Conservation (phyloP, 345 rosid genomes). For the Eucalyptus rudis region DNA sequence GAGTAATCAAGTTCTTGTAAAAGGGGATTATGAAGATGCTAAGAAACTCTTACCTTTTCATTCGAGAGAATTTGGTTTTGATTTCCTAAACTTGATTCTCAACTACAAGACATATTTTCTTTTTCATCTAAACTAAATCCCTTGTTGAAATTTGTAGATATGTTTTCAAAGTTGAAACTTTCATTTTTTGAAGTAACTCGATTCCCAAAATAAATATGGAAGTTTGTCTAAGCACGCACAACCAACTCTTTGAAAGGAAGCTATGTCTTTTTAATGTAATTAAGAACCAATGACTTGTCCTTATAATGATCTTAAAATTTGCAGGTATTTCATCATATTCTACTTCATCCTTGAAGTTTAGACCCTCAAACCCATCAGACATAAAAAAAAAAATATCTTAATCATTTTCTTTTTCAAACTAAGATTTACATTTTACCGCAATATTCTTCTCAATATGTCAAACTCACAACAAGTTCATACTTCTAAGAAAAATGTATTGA, state of each 20-base stretch:
- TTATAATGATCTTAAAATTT: not conserved
- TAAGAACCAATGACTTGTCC: not conserved
- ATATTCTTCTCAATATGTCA: not conserved
- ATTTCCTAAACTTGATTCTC: not conserved
- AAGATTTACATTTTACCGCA: not conserved
- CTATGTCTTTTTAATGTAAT: not conserved
- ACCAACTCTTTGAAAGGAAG: not conserved
- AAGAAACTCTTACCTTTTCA: not conserved
- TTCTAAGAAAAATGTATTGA: not conserved
- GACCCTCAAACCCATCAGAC: not conserved
- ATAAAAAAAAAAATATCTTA: not conserved
- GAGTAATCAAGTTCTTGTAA: not conserved
- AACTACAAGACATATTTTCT: not conserved
- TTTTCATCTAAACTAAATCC: not conserved
- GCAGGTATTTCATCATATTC: not conserved
- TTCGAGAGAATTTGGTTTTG: not conserved
- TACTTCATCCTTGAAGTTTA: not conserved
- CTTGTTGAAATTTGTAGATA: not conserved
- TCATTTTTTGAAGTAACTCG: not conserved
- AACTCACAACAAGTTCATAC: not conserved
- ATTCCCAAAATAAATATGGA: not conserved
- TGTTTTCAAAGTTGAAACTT: not conserved
- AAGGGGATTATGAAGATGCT: not conserved
- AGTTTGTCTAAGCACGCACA: not conserved
- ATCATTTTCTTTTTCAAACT: not conserved